Conservation (phyloP, 2,329 filamentous ascomycete genomes). For the Colletotrichum horii region DNA sequence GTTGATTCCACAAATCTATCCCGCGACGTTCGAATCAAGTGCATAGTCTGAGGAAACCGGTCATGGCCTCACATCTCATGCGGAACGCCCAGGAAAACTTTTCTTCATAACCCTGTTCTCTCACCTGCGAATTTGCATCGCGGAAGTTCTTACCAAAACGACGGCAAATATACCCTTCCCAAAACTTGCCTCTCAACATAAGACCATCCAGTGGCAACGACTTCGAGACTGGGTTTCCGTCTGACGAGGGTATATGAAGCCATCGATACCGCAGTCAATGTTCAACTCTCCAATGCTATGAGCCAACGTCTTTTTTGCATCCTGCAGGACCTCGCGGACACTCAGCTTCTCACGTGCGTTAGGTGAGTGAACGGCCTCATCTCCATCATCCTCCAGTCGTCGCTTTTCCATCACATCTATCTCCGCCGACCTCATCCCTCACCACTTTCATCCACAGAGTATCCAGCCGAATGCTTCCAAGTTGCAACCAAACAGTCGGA, state of each 20-base stretch:
- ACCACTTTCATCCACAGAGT: background rate
- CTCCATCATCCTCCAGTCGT: background rate
- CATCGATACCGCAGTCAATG: accelerated
- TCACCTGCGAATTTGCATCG: background rate
- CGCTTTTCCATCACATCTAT: accelerated
- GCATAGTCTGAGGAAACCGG: accelerated
- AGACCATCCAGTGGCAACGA: background rate
- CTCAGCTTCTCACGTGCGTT: accelerated
- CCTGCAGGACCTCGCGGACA: no score
- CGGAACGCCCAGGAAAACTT: no score
- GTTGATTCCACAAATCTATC: accelerated
- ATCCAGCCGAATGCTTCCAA: background rate
- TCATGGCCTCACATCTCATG: accelerated
- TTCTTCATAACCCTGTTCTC: no score
- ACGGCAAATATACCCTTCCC: background rate
- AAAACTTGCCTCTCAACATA: background rate
- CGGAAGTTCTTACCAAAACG: background rate
- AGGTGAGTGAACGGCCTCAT: accelerated
- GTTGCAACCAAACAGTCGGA: accelerated
- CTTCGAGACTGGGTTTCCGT: accelerated
- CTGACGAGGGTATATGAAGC: background rate
- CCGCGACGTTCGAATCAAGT: background rate
- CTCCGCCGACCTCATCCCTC: background rate
- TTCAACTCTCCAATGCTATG: background rate
- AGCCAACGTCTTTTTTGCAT: background rate